A percentile compares a stretch with the other conserved stretches of the same genome.
phyloP scores from a whole-genome alignment of 176 grass and related monocot genomes.

The Phragmites australis region DNA sequence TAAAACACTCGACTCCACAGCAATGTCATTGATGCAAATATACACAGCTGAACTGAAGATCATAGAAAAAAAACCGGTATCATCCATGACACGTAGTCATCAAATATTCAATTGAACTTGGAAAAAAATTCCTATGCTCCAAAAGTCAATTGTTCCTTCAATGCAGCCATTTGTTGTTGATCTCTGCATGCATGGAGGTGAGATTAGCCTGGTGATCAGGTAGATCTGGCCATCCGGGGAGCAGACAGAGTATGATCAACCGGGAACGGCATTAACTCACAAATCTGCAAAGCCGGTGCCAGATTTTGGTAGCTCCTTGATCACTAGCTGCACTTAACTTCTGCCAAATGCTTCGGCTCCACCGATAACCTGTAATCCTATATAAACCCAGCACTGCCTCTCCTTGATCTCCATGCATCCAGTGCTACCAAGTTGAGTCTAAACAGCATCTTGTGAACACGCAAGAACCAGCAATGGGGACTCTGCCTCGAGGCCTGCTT shows the following conservation, averaged over 20 bases:
- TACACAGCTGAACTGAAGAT: neutral
- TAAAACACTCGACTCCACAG: neutral
- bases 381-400: slow-evolving; percentile 3
- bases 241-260: neutral
- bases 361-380: neutral
- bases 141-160: slow-evolving; percentile 2
- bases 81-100: neutral
- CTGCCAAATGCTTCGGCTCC: neutral
- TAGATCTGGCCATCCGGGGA: neutral
- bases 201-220: neutral
- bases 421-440: neutral
- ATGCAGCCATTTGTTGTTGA: slow-evolving; percentile 25
- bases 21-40: neutral
- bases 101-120: neutral
- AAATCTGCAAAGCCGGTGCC: slow-evolving; percentile 44
- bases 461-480: slow-evolving; percentile 1
- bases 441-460: neutral
- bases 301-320: slow-evolving; percentile 31
- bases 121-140: neutral
- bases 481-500: slow-evolving; percentile 2
- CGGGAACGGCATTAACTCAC: slow-evolving; percentile 34
- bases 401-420: neutral
- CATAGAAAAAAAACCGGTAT: neutral
- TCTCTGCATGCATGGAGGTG: neutral
- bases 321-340: neutral